phyloP scores from a whole-genome alignment of 176 grass and related monocot species.

The Typha latifolia region DNA sequence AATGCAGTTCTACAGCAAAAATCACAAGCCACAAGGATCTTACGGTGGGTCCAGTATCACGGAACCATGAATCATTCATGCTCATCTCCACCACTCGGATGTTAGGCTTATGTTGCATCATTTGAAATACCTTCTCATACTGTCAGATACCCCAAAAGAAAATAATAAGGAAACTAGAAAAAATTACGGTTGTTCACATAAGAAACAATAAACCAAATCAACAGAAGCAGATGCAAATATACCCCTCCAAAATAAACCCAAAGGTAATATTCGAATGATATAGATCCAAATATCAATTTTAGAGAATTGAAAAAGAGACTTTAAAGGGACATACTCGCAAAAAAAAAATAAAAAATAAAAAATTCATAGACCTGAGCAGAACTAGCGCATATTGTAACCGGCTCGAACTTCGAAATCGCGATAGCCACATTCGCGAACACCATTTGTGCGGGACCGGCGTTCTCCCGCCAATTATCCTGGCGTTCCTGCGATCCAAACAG shows the following conservation, averaged over 20 bases:
- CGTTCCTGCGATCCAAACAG: constrained; percentile 50
- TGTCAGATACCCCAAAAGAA: too few species aligned
- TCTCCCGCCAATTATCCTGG: constrained; percentile 71
- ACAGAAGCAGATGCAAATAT: neutral
- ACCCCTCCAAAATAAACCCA: too few species aligned
- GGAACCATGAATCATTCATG: constrained; percentile 95
- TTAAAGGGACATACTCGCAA: neutral
- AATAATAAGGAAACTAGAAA: too few species aligned
- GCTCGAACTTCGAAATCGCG: constrained; percentile 85
- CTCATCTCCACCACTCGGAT: constrained; percentile 95
- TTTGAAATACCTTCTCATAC: constrained; percentile 43
- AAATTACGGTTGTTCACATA: too few species aligned
- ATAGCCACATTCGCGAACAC: constrained; percentile 41
- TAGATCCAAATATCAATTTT: neutral
- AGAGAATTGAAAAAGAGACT: neutral
- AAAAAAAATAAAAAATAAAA: neutral
- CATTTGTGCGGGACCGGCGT: constrained; percentile 50
- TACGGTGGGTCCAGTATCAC: constrained; percentile 89
- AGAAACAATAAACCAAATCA: neutral
- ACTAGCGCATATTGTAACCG: constrained; percentile 65
- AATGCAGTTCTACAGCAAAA: constrained; percentile 12
- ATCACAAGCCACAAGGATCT: neutral
- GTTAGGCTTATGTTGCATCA: constrained; percentile 41
- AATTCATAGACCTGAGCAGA: constrained; percentile 33
- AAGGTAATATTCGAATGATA: too few species aligned